phyloP scores from a whole-genome alignment of 352 stramenopile genomes.

The Pythium coloratum region DNA sequence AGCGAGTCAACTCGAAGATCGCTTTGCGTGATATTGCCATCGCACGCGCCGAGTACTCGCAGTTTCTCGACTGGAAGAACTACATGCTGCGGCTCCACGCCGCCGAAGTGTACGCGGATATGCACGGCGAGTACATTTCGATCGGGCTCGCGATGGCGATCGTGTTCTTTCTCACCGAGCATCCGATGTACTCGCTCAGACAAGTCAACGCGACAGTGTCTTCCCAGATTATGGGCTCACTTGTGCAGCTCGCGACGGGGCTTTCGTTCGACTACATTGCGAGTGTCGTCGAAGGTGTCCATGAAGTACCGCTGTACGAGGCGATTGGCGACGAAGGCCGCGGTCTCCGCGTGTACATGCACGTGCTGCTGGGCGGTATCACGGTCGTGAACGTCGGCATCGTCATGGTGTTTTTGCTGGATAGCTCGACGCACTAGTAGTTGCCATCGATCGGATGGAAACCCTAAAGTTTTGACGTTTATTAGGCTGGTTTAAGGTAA shows the following conservation, averaged over 20 bases:
- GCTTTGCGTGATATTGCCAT: slow-evolving; percentile 19
- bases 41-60: slow-evolving; percentile 33
- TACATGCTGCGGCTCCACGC: slow-evolving; percentile 35
- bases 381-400: slow-evolving; percentile 33
- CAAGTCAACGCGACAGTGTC: neutral
- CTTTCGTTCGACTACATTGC: slow-evolving; percentile 35
- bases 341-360: slow-evolving; percentile 25
- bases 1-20: slow-evolving; percentile 39
- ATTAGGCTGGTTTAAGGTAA: neutral
- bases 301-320: slow-evolving; percentile 43
- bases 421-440: neutral
- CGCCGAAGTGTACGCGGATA: slow-evolving; percentile 44
- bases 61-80: slow-evolving; percentile 47
- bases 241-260: slow-evolving; percentile 25
- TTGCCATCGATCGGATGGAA: no score
- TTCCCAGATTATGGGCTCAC: slow-evolving; percentile 11
- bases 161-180: slow-evolving; percentile 24
- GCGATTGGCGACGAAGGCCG: slow-evolving; percentile 33
- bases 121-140: slow-evolving; percentile 50
- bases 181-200: slow-evolving; percentile 29
- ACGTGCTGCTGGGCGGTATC: slow-evolving; percentile 29
- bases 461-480: neutral
- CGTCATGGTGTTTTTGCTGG: slow-evolving; percentile 17
- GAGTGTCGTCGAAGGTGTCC: slow-evolving; percentile 37
- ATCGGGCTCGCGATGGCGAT: slow-evolving; percentile 36